Conservation (phyloP, 768 basidiomycete genomes). For the Lanmaoa rubissima region DNA sequence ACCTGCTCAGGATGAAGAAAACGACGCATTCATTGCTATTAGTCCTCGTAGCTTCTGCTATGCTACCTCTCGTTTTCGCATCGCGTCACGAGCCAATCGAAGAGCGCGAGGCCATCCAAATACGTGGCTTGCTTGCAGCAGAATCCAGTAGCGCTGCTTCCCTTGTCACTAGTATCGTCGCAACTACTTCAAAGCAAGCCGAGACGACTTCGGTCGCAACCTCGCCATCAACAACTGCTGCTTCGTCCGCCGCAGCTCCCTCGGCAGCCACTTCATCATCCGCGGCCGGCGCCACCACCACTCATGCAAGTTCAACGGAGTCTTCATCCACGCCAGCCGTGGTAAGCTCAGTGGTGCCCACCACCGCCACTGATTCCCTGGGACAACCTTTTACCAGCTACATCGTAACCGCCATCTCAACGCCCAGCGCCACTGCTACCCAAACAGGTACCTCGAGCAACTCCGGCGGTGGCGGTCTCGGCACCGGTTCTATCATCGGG, state of each 20-base stretch:
- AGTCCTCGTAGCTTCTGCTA: conserved; percentile 24
- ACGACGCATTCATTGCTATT: conserved; percentile 27
- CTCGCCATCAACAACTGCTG: conserved; percentile 3
- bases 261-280: conserved; percentile 1
- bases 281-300: neutral
- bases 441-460: conserved; percentile 17
- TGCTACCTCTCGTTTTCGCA: conserved; percentile 26
- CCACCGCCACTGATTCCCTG: conserved; percentile 28
- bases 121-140: conserved; percentile 7
- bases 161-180: neutral
- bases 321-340: neutral
- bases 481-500: conserved; percentile 74
- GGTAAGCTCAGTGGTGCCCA: conserved; percentile 7
- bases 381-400: conserved; percentile 32
- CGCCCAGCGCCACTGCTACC: conserved; percentile 30
- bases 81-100: conserved; percentile 21
- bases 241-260: conserved; percentile 12
- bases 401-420: conserved; percentile 9
- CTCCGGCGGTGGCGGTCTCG: conserved; percentile 38
- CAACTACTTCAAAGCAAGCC: conserved; percentile 4
- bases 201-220: neutral
- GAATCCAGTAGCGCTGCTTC: neutral
- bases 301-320: conserved; percentile 4
- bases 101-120: conserved; percentile 12
- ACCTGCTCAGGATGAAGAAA: conserved; percentile 25